phyloP scores from a whole-genome alignment of 2,329 filamentous ascomycete species.

The Zasmidium angulare region DNA sequence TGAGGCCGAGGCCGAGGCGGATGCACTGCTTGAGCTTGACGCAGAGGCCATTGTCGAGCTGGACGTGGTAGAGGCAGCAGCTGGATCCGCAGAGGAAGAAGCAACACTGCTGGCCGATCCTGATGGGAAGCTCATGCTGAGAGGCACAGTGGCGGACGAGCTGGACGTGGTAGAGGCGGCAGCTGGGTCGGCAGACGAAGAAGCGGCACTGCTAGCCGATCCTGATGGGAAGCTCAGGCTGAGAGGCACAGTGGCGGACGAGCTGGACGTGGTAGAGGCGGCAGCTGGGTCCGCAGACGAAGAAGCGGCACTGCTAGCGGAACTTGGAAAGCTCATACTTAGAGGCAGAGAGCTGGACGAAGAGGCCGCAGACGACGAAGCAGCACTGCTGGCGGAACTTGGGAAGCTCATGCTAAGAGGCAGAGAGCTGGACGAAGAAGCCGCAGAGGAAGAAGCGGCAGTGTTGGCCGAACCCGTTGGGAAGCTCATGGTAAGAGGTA shows the following conservation, averaged over 20 bases:
- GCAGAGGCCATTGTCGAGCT: too few species aligned
- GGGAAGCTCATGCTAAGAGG: too few species aligned
- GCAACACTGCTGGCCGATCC: neutral
- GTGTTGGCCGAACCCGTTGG: neutral
- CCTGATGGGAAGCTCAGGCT: too few species aligned
- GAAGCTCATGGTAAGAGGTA: neutral
- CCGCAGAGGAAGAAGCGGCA: neutral
- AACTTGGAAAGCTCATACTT: neutral
- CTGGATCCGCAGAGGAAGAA: neutral
- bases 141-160: too few species aligned
- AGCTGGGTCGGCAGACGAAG: neutral
- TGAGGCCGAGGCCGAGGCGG: neutral
- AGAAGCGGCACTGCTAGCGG: neutral
- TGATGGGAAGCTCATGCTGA: too few species aligned
- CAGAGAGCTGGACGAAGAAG: too few species aligned
- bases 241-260: too few species aligned
- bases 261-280: neutral
- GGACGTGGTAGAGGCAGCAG: neutral
- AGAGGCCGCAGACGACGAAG: too few species aligned
- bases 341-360: neutral
- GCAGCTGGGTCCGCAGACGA: neutral
- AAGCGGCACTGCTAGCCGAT: neutral
- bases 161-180: neutral
- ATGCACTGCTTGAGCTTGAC: too few species aligned
- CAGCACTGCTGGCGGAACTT: neutral